A percentile compares a stretch with the other conserved stretches of the same genome.
These are phyloP conservation scores for Astrothelium subdiscretum DNA, from an alignment of 495 filamentous ascomycete species.

Conservation along the genomic window DNA sequence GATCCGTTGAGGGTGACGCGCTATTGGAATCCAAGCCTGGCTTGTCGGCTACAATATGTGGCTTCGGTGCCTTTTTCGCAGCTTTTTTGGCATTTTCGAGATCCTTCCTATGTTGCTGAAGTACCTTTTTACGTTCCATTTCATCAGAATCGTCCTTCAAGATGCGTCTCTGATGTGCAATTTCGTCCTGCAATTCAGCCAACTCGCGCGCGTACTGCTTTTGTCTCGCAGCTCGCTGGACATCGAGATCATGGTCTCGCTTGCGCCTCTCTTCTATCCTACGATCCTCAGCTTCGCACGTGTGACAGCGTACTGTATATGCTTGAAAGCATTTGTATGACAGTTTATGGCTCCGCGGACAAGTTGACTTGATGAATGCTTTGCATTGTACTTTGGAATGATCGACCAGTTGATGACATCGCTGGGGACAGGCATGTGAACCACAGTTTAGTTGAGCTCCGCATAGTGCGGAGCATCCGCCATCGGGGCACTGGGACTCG, in stretches of 20 bases:
- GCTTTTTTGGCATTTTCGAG: slow-evolving; percentile 13
- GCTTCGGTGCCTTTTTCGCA: not conserved
- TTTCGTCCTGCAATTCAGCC: slow-evolving; percentile 45
- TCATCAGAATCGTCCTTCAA: slow-evolving; percentile 38
- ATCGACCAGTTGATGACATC: slow-evolving; percentile 54
- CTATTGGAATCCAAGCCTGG: not conserved
- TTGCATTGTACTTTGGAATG: slow-evolving; percentile 54
- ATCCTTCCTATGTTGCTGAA: slow-evolving; percentile 37
- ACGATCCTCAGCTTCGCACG: slow-evolving; percentile 42
- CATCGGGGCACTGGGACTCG: slow-evolving; percentile 52
- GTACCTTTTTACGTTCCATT: slow-evolving; percentile 29
- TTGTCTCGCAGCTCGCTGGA: slow-evolving; percentile 38
- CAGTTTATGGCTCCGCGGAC: slow-evolving; percentile 40
- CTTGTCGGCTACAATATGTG: not conserved
- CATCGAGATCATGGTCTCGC: slow-evolving; percentile 44
- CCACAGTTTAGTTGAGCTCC: slow-evolving; percentile 47
- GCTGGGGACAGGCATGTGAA: slow-evolving; percentile 46
- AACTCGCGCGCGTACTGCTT: slow-evolving; percentile 38
- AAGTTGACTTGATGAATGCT: slow-evolving; percentile 35
- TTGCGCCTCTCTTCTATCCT: slow-evolving; percentile 33
- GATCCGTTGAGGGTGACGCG: not conserved
- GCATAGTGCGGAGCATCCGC: slow-evolving; percentile 58
- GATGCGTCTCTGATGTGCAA: slow-evolving; percentile 39
- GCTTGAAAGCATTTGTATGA: slow-evolving; percentile 29
- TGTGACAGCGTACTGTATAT: slow-evolving; percentile 27